Evolutionary conservation across 1,284 basidiomycete genomes (phyloP), one percentile per base, ranked within the genome.

Genomic region (Pascua sp.): DNA sequence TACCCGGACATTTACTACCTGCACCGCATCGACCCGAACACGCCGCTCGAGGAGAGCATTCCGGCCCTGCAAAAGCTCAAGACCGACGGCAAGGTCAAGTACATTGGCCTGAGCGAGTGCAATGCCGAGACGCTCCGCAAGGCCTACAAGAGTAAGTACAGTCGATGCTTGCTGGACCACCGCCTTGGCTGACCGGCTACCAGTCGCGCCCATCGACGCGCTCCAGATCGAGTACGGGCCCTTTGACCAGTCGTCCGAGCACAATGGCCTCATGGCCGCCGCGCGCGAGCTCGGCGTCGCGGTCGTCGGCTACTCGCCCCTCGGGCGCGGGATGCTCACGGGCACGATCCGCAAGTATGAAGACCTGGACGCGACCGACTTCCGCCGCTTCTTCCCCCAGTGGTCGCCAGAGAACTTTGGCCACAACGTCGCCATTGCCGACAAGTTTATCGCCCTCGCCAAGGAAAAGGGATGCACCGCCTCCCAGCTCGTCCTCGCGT

Each of bases 41-140:
- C 63, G n/a, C 60, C 64, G 9, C 61, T 80, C 11, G 68, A 72
- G 49, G 70, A 72, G 48, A 70, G 69, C 8, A 70, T 76, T 37
- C 38, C 41, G 3, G 73, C 74, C 1, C 59, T 79, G 56, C 66
- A 77, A 42, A 69, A 68, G 52, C 51, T 78, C 42, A 73, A 75
- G 56, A 67, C 78, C 40, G 67, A 61, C 8, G 79, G 78, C 38
- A 78, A 76, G 63, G 68, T 65, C 42, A 68, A 67, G 54, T 77
- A 76, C 61, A 72, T 80, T 47, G 77, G 77, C 15, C 59, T 78
- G 17, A 86, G 83, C 48, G 86, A 88, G 66, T 80, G 81, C 55
- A 82, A 81, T 1, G 80, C 81, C 1, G 76, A 72, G 1, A 85
- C 84, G 0, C 79, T 89, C 12, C 81, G 85, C 7, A 83, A 85